A percentile compares a stretch with the other conserved stretches of the same genome.
phyloP scores from a whole-genome alignment of 805 yeast species.

The Nakazawaea populi region DNA sequence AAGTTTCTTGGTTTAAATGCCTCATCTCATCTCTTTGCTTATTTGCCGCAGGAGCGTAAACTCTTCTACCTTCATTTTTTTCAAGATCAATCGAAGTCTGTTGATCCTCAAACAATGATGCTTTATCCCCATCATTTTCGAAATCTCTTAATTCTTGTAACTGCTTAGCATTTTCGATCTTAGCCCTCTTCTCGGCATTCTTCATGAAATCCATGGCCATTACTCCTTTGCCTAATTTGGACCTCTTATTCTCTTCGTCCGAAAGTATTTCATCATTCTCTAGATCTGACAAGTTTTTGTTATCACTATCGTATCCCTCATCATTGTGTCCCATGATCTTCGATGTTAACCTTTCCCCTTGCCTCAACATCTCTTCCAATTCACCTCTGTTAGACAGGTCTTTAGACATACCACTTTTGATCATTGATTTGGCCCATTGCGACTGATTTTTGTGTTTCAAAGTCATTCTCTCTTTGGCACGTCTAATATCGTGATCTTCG shows the following conservation, averaged over 20 bases:
- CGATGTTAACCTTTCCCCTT: constrained; percentile 70
- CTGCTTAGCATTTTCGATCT: constrained; percentile 50
- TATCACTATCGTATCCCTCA: constrained; percentile 35
- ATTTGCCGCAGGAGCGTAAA: constrained; percentile 61
- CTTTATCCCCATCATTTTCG: constrained; percentile 38
- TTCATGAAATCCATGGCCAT: constrained; percentile 94
- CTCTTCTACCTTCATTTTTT: constrained; percentile 73
- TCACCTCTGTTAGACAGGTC: constrained; percentile 82
- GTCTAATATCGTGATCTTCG: constrained; percentile 62
- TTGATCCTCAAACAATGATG: constrained; percentile 27
- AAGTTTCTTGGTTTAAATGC: constrained; percentile 27
- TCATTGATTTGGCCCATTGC: constrained; percentile 87
- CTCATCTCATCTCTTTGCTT: constrained; percentile 30
- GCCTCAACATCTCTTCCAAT: constrained; percentile 89
- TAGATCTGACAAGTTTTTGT: constrained; percentile 42
- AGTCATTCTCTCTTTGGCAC: constrained; percentile 92
- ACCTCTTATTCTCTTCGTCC: constrained; percentile 26
- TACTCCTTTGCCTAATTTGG: constrained; percentile 77
- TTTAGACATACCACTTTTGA: constrained; percentile 83
- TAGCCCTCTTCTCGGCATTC: constrained; percentile 72
- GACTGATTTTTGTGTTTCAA: constrained; percentile 84
- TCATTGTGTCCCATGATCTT: constrained; percentile 67
- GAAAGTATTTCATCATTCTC: constrained; percentile 36
- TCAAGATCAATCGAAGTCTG: constrained; percentile 39
- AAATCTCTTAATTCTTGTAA: constrained; percentile 44